phyloP scores from a whole-genome alignment of 768 basidiomycete genomes.

The Mycena metata region DNA sequence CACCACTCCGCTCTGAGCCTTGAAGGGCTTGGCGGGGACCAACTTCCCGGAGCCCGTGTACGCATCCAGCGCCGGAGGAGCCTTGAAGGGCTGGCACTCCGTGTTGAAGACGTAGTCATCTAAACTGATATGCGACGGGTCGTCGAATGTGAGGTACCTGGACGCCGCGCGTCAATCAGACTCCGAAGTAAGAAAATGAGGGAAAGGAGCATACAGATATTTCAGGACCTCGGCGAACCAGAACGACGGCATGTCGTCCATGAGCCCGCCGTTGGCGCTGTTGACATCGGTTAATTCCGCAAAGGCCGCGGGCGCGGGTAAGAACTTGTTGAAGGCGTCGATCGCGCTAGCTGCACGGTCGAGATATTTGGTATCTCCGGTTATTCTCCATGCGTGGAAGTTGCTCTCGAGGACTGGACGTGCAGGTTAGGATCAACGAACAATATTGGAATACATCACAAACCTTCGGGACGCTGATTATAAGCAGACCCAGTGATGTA shows the following conservation, averaged over 20 bases:
- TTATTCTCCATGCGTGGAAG: conserved; percentile 83
- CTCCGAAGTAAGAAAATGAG: not conserved
- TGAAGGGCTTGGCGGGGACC: conserved; percentile 25
- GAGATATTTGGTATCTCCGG: conserved; percentile 77
- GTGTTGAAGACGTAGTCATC: conserved; percentile 67
- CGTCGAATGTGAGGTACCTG: conserved; percentile 50
- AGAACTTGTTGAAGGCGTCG: conserved; percentile 68
- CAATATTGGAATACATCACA: not conserved
- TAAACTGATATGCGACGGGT: conserved; percentile 60
- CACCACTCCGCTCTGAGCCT: conserved; percentile 15
- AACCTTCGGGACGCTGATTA: conserved; percentile 73
- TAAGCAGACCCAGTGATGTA: conserved; percentile 71
- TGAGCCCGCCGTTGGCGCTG: conserved; percentile 51
- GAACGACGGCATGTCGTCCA: conserved; percentile 78
- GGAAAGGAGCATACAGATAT: conserved; percentile 40
- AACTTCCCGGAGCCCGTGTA: conserved; percentile 21
- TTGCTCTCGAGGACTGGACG: conserved; percentile 71
- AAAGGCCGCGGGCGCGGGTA: conserved; percentile 62
- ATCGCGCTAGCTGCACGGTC: conserved; percentile 73
- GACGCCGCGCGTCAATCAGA: too few species aligned
- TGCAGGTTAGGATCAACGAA: not conserved
- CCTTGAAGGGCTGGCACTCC: conserved; percentile 63
- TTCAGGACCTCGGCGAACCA: conserved; percentile 82
- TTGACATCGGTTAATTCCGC: conserved; percentile 72
- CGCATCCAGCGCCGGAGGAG: conserved; percentile 48